Percentiles rank a stretch among this genome's conserved stretches.
phyloP scores from a whole-genome alignment of 2,329 filamentous ascomycete genomes.

The Claviceps fusiformis region DNA sequence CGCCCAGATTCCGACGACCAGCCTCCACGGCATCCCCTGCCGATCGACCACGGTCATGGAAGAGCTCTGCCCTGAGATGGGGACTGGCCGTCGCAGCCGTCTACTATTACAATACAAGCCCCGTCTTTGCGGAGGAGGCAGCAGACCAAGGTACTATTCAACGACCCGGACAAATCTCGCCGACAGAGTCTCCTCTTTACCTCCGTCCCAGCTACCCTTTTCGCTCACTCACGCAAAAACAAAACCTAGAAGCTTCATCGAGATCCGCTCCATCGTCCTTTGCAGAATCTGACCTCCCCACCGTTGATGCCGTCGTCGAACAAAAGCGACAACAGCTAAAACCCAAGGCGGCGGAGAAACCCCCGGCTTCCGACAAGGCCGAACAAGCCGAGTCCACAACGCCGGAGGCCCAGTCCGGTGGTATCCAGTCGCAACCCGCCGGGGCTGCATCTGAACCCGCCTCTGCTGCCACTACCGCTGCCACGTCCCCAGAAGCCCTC shows the following conservation, averaged over 20 bases:
- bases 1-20: constrained; percentile 35
- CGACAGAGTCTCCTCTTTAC: not conserved
- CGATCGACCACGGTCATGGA: constrained; percentile 66
- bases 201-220: not conserved
- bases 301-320: constrained; percentile 53
- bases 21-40: constrained; percentile 36
- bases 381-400: constrained; percentile 10
- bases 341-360: constrained; percentile 16
- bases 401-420: constrained; percentile 13
- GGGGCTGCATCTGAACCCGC: constrained; percentile 1
- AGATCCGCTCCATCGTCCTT: constrained; percentile 35
- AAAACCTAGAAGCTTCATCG: constrained; percentile 7
- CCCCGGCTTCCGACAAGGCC: constrained; percentile 6
- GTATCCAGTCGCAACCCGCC: constrained; percentile 14
- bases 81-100: constrained; percentile 61
- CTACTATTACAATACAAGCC: constrained; percentile 91
- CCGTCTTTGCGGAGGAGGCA: constrained; percentile 73
- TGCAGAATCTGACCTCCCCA: constrained; percentile 43
- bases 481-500: constrained; percentile 35
- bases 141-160: constrained; percentile 18
- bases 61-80: constrained; percentile 60
- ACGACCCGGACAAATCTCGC: not conserved
- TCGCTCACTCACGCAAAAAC: not conserved
- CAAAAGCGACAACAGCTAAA: constrained; percentile 41
- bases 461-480: constrained; percentile 6